These are phyloP conservation scores for Mollisia scopiformis DNA, from an alignment of 2,329 filamentous ascomycete genomes.

Conservation along the genomic window DNA sequence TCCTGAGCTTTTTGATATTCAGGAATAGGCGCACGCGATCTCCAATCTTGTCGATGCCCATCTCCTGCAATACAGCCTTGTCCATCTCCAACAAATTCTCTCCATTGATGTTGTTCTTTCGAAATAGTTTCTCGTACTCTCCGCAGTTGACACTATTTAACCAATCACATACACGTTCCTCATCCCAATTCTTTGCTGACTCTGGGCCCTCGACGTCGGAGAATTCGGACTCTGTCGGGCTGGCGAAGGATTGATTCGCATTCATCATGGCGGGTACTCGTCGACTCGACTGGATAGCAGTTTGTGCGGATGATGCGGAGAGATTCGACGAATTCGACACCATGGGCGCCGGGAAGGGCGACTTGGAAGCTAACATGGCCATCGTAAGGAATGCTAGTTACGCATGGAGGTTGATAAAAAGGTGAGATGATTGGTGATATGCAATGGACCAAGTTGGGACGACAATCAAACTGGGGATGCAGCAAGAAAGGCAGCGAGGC, in stretches of 20 bases:
- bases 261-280: slow-evolving; percentile 53
- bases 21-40: slow-evolving; percentile 91
- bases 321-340: slow-evolving; percentile 48
- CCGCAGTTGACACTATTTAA: slow-evolving; percentile 87
- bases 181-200: slow-evolving; percentile 84
- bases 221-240: slow-evolving; percentile 91
- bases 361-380: slow-evolving; percentile 80
- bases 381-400: slow-evolving; percentile 46
- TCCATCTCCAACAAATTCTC: slow-evolving; percentile 97
- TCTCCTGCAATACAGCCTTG: slow-evolving; percentile 93
- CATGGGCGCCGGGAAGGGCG: slow-evolving; percentile 65
- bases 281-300: slow-evolving; percentile 54
- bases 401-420: slow-evolving; percentile 23
- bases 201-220: slow-evolving; percentile 80
- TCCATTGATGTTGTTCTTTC: slow-evolving; percentile 94
- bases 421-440: background rate
- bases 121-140: slow-evolving; percentile 89
- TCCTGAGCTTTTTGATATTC: slow-evolving; percentile 81
- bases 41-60: slow-evolving; percentile 97
- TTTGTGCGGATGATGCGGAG: slow-evolving; percentile 50
- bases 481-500: slow-evolving; percentile 3
- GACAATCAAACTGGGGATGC: slow-evolving; percentile 11
- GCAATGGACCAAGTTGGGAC: slow-evolving; percentile 7
- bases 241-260: slow-evolving; percentile 62
- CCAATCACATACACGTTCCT: slow-evolving; percentile 90